Evolutionary conservation across 306 rosid species (phyloP).

Genomic region (Medicago arabica): DNA sequence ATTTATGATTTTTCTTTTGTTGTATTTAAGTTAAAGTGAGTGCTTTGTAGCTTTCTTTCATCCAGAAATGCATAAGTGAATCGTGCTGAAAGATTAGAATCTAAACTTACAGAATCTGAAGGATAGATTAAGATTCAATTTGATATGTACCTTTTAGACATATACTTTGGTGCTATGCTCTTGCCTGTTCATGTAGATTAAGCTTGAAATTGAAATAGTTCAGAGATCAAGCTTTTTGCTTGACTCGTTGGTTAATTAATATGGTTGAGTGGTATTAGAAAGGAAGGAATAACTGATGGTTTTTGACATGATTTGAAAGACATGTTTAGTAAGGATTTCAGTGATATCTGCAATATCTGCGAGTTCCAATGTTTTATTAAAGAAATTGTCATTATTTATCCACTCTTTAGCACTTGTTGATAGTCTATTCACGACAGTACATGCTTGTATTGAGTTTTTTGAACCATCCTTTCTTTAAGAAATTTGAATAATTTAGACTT

Average conservation of each 20-base stretch:
- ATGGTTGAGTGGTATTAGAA: slow-evolving; percentile 13
- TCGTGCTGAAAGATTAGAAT: neutral
- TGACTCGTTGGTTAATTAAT: slow-evolving; percentile 14
- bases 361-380: slow-evolving; percentile 15
- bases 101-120: slow-evolving; percentile 5
- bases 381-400: slow-evolving; percentile 22
- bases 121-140: neutral
- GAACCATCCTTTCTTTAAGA: neutral
- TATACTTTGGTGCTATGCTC: slow-evolving; percentile 10
- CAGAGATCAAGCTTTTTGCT: slow-evolving; percentile 5
- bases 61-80: neutral
- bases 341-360: neutral
- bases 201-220: slow-evolving; percentile 19
- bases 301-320: slow-evolving; percentile 13
- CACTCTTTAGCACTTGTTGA: slow-evolving; percentile 17
- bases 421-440: neutral
- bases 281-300: slow-evolving; percentile 19
- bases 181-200: slow-evolving; percentile 1
- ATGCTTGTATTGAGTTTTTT: slow-evolving; percentile 18
- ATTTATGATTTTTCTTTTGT: slow-evolving; percentile 33
- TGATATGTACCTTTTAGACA: slow-evolving; percentile 20
- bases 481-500: slow-evolving; percentile 8
- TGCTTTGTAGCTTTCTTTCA: slow-evolving; percentile 20
- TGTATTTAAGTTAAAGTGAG: slow-evolving; percentile 1
- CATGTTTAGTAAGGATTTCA: slow-evolving; percentile 13